Percentiles rank a stretch among this genome's conserved stretches.
These are phyloP conservation scores for Rhizopogon vulgaris DNA, from an alignment of 768 basidiomycete species.

Conservation along the genomic window DNA sequence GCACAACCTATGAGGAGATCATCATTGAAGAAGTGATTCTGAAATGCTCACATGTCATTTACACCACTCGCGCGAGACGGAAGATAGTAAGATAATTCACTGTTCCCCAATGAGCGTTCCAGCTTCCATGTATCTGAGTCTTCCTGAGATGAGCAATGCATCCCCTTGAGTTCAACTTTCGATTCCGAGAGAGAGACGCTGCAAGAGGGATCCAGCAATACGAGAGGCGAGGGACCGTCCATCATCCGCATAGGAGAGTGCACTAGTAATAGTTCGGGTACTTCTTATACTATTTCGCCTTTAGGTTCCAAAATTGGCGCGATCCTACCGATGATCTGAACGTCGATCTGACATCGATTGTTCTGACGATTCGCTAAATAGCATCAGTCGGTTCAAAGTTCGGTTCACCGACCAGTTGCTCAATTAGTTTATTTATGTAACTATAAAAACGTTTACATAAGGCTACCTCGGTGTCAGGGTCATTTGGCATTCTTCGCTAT, in stretches of 20 bases:
- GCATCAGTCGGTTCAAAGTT: no score
- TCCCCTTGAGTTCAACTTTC: not conserved
- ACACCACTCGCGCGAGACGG: constrained; percentile 75
- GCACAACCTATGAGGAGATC: not conserved
- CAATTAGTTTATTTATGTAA: no score
- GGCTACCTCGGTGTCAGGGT: no score
- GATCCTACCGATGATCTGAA: not conserved
- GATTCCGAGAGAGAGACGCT: not conserved
- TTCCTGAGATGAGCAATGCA: not conserved
- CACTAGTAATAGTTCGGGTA: no score
- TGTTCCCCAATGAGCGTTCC: constrained; percentile 64
- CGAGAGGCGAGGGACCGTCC: not conserved
- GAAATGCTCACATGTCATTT: constrained; percentile 70
- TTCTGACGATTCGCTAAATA: no score
- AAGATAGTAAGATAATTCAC: constrained; percentile 74
- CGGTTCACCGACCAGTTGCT: no score
- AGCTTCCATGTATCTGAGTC: not conserved
- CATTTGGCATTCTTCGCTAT: no score
- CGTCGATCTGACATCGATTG: no score
- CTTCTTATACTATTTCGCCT: constrained; percentile 1
- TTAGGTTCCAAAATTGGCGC: not conserved
- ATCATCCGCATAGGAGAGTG: not conserved
- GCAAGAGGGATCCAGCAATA: not conserved
- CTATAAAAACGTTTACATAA: no score
- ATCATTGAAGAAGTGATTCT: not conserved